Conservation (phyloP, 768 basidiomycete genomes). For the Artomyces pyxidatus region DNA sequence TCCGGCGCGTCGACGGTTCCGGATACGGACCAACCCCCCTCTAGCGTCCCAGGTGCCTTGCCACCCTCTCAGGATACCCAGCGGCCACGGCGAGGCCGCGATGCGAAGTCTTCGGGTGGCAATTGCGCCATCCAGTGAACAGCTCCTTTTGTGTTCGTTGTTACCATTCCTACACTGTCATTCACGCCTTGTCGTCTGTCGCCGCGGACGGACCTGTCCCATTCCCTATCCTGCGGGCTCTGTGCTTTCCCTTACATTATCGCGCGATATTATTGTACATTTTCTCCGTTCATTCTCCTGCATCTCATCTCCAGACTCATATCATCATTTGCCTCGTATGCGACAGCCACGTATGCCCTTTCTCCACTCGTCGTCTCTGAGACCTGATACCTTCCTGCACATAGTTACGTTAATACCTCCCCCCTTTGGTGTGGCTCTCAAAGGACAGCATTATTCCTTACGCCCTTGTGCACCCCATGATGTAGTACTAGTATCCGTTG, state of each 20-base stretch:
- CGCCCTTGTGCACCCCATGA: too few relatives aligned
- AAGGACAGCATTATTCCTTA: too few relatives aligned
- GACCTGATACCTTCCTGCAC: too few relatives aligned
- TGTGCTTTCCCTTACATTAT: slow-evolving; percentile 1
- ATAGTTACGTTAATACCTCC: too few relatives aligned
- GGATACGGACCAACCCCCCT: neutral
- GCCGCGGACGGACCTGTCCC: neutral
- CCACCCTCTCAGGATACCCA: slow-evolving; percentile 1
- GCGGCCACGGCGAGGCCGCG: slow-evolving; percentile 5
- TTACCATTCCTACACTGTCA: neutral
- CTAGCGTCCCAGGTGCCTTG: neutral
- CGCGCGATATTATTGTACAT: slow-evolving; percentile 3
- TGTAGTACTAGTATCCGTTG: too few relatives aligned
- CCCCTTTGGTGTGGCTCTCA: too few relatives aligned
- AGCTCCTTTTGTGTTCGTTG: neutral
- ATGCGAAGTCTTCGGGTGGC: neutral
- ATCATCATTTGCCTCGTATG: too few relatives aligned
- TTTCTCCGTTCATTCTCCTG: too few relatives aligned
- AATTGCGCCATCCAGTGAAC: slow-evolving; percentile 10
- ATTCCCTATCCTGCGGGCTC: neutral
- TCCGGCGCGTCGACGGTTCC: slow-evolving; percentile 1
- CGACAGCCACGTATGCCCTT: too few relatives aligned
- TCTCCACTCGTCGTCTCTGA: too few relatives aligned
- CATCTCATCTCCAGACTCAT: too few relatives aligned
- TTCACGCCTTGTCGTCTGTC: neutral